phyloP scores from a whole-genome alignment of 1,284 basidiomycete species.

The Cystobasidium sp. region DNA sequence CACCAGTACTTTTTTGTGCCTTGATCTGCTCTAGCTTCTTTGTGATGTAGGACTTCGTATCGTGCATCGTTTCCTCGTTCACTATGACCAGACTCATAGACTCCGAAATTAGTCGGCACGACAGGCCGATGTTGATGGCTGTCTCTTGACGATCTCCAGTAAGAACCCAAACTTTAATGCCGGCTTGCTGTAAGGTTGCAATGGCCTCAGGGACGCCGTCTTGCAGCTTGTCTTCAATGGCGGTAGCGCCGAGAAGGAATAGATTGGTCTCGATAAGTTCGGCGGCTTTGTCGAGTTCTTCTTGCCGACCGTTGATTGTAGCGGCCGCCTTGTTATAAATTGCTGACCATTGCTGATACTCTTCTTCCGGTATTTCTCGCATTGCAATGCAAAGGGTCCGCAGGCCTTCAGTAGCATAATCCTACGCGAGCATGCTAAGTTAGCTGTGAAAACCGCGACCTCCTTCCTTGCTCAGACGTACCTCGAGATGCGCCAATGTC shows the following conservation, averaged over 20 bases:
- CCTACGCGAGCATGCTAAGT: constrained; percentile 60
- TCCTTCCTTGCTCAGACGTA: constrained; percentile 62
- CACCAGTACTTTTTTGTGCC: constrained; percentile 85
- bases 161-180: constrained; percentile 98
- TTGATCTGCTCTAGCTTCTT: constrained; percentile 90
- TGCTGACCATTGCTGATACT: constrained; percentile 84
- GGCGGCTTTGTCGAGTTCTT: constrained; percentile 91
- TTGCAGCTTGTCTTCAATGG: constrained; percentile 97
- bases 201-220: constrained; percentile 99
- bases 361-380: constrained; percentile 85
- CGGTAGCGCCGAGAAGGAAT: constrained; percentile 90
- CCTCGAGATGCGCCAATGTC: constrained; percentile 80
- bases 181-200: constrained; percentile 94
- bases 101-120: constrained; percentile 93
- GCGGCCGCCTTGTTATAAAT: constrained; percentile 91
- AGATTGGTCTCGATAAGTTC: constrained; percentile 95
- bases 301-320: constrained; percentile 88
- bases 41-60: constrained; percentile 81
- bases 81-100: constrained; percentile 98
- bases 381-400: constrained; percentile 96
- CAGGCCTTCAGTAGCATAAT: constrained; percentile 94
- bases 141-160: constrained; percentile 99
- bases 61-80: constrained; percentile 84
- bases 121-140: constrained; percentile 98
- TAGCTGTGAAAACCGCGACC: neutral